These are phyloP conservation scores for Pythium sp. DNA, from an alignment of 352 stramenopile genomes.

Conservation along the genomic window DNA sequence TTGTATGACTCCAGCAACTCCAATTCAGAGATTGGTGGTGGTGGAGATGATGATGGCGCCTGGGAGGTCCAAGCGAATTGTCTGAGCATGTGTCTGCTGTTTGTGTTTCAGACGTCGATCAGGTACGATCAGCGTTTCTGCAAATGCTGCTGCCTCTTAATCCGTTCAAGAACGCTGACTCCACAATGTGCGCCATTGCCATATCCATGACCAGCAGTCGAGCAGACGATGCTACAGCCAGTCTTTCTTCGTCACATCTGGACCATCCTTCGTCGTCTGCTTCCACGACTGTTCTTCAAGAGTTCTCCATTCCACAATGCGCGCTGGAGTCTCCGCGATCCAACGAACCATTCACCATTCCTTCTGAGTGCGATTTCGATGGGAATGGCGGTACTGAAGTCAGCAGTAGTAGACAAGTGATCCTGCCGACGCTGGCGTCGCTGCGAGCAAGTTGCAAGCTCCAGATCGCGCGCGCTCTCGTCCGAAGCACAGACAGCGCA, in stretches of 20 bases:
- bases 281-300: conserved; percentile 28
- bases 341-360: not conserved
- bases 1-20: conserved; percentile 9
- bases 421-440: conserved; percentile 8
- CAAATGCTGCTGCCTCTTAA: not conserved
- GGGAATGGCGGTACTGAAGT: too few relatives aligned
- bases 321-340: conserved; percentile 19
- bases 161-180: not conserved
- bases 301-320: conserved; percentile 54
- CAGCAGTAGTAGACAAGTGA: conserved; percentile 1
- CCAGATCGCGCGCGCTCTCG: conserved; percentile 3
- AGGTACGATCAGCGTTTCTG: conserved; percentile 9
- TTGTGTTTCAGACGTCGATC: conserved; percentile 31
- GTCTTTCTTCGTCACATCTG: not conserved
- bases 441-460: conserved; percentile 8
- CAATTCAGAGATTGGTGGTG: not conserved
- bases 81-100: conserved; percentile 47
- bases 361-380: not conserved
- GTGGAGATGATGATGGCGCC: not conserved
- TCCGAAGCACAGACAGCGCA: conserved; percentile 10
- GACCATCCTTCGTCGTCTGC: not conserved
- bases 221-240: not conserved
- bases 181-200: conserved; percentile 10
- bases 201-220: not conserved
- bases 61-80: conserved; percentile 48